Evolutionary conservation across 208 protist species (phyloP).

Genomic region (Tritrichomonas foetus): DNA sequence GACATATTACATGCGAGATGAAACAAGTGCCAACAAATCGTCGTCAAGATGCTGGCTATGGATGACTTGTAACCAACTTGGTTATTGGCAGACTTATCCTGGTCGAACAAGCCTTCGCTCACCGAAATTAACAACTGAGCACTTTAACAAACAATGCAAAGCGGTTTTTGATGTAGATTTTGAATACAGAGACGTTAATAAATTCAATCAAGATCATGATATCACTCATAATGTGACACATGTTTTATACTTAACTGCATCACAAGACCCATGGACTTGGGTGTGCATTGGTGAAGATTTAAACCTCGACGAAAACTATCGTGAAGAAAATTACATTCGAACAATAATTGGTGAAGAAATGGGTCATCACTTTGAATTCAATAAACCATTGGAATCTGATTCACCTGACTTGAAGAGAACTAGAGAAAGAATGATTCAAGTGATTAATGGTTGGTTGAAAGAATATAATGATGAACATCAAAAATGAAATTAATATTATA

Average conservation of each 20-base stretch:
- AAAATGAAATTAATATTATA: too few species aligned
- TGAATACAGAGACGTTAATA: not conserved
- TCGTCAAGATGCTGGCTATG: not conserved
- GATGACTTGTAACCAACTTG: slow-evolving; percentile 32
- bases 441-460: not conserved
- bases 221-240: not conserved
- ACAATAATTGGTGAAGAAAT: not conserved
- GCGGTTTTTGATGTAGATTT: not conserved
- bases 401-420: not conserved
- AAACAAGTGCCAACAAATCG: not conserved
- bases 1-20: not conserved
- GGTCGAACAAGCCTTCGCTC: not conserved
- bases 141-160: not conserved
- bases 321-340: not conserved
- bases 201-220: not conserved
- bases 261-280: slow-evolving; percentile 36
- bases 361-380: not conserved
- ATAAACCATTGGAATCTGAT: not conserved
- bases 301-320: not conserved
- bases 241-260: not conserved
- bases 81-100: not conserved
- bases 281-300: not conserved
- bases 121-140: not conserved
- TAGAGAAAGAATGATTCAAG: not conserved
- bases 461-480: too few species aligned